A percentile compares a stretch with the other conserved stretches of the same genome.
Conservation (phyloP, 1,284 basidiomycete species). For the Microbotryum silenes-acaulis region DNA sequence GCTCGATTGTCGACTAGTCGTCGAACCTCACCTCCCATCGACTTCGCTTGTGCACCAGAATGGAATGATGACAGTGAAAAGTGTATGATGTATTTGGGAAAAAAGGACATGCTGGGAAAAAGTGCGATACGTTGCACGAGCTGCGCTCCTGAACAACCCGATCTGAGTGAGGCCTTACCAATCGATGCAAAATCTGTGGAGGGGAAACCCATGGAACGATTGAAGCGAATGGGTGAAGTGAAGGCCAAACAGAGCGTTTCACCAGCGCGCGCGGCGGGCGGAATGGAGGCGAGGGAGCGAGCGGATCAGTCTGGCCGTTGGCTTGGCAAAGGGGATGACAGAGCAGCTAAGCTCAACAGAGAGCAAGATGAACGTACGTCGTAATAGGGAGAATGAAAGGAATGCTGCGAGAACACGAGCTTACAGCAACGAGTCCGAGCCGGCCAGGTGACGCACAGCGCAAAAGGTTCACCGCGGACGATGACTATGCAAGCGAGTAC, state of each 20-base stretch:
- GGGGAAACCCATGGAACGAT: not conserved
- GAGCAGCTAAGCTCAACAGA: not conserved
- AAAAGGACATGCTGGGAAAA: constrained; percentile 1
- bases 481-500: not conserved
- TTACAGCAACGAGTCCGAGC: not conserved
- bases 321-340: not conserved
- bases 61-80: too few species aligned
- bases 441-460: not conserved
- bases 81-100: too few species aligned
- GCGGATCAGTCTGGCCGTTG: not conserved
- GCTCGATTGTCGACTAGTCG: too few species aligned
- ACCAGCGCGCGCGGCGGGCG: not conserved
- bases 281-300: not conserved
- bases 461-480: not conserved
- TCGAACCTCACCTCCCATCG: too few species aligned
- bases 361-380: not conserved
- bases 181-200: not conserved
- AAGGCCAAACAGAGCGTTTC: not conserved
- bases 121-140: not conserved
- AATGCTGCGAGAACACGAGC: not conserved
- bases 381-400: too few species aligned
- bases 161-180: not conserved
- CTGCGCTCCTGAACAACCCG: not conserved
- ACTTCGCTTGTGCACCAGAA: too few species aligned
- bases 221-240: too few species aligned